Evolutionary conservation across 352 stramenopile genomes (phyloP).

Genomic region (Pythium oligandrum): DNA sequence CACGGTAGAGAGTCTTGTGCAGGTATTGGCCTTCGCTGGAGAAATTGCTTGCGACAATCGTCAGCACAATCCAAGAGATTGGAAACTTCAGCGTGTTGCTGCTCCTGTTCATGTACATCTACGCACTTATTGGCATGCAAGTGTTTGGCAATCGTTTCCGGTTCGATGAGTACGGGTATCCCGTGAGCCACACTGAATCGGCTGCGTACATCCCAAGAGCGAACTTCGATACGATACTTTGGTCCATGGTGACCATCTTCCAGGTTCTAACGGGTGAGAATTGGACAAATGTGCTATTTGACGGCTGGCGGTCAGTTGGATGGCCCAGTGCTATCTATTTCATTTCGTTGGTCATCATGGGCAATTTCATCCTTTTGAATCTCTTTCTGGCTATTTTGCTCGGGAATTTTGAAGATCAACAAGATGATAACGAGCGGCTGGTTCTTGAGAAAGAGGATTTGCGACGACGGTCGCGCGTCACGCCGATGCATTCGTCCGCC

Average conservation of each 20-base stretch:
- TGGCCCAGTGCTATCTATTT: conserved; percentile 73
- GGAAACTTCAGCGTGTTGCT: conserved; percentile 3
- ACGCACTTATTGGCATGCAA: conserved; percentile 76
- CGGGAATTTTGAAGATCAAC: conserved; percentile 78
- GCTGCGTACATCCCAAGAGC: conserved; percentile 13
- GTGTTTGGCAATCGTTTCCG: conserved; percentile 78
- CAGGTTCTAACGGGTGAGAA: conserved; percentile 92
- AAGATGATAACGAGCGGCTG: conserved; percentile 39
- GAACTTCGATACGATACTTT: conserved; percentile 27
- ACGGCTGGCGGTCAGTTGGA: conserved; percentile 70
- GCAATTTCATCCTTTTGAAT: conserved; percentile 90
- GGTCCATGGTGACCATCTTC: conserved; percentile 29
- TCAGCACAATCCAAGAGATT: conserved; percentile 26
- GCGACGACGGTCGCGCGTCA: conserved; percentile 29
- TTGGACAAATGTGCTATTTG: conserved; percentile 90
- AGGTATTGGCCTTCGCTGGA: conserved; percentile 66
- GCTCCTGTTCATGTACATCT: conserved; percentile 72
- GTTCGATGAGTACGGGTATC: conserved; percentile 19
- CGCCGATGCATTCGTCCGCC: conserved; percentile 3
- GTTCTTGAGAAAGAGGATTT: conserved; percentile 31
- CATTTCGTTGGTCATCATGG: conserved; percentile 79
- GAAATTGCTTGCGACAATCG: conserved; percentile 59
- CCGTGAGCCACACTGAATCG: conserved; percentile 29
- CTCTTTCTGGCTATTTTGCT: conserved; percentile 92
- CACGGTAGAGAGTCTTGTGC: conserved; percentile 20